Evolutionary conservation across 129 eudicot species (phyloP), one percentile per base, ranked within the genome.

Genomic region (Helianthus tuberosus): DNA sequence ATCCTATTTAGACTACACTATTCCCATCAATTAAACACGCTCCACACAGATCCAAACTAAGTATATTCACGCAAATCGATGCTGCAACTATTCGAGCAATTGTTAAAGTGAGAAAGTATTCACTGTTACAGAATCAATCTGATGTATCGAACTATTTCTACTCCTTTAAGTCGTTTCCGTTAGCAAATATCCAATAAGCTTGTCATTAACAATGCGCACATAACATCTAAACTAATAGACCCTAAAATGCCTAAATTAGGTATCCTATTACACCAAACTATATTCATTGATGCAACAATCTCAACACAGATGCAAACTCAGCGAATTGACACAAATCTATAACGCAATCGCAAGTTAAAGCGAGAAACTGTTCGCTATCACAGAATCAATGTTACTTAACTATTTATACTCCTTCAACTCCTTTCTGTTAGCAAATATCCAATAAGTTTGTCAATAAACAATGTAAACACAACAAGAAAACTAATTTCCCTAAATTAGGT

Each of bases 11-110:
- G 47, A 55, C 53, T 64, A 69, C 41, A 69, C 12, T 20, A 35
- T 77, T 60, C 64, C 50, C 38, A 38, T 69, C 76, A 1, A 60
- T n/a, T 69, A 27, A 50, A 8, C 68, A 62, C 4, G 6, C 65
- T 52, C 14, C 9, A n/a, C 36, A 51, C 64, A 75, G 39, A 75
- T 66, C 73, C 74, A 66, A 41, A 55, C 10, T 67, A 38, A 11
- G 36, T 35, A 13, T 5, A 48, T 32, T 25, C 1, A 53, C 73
- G 41, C 46, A 44, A 53, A 66, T 65, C 14, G 6, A 75, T 53
- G 48, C 53, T 11, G 5, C 8, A 58, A 58, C 58, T 27, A n/a
- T n/a, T n/a, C n/a, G n/a, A n/a, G 12, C 32, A 27, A 61, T n/a
- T n/a, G 27, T n/a, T 9, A 36, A 4, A 36, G 39, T 36, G 39